Percentiles rank a stretch among this genome's conserved stretches.
Evolutionary conservation across 768 basidiomycete species (phyloP).

Genomic region (Collybiopsis confluens): DNA sequence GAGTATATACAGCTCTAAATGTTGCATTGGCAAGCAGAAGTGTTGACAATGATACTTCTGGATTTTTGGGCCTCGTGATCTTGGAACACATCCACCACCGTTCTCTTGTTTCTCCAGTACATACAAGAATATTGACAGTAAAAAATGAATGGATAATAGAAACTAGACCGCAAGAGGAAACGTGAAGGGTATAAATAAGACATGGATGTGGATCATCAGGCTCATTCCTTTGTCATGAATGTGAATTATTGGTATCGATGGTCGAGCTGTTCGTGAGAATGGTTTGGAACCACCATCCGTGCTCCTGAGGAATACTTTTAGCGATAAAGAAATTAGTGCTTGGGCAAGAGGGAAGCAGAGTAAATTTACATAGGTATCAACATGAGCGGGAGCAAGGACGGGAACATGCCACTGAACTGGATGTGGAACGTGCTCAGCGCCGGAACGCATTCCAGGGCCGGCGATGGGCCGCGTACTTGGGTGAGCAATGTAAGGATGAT

Average conservation of each 20-base stretch:
- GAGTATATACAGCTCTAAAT: too few species aligned
- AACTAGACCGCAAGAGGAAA: too few species aligned
- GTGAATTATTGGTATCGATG: conserved; percentile 5
- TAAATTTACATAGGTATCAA: conserved; percentile 63
- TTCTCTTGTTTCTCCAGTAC: too few species aligned
- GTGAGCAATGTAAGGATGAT: conserved; percentile 39
- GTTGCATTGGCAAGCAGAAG: too few species aligned
- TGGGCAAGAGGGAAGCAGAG: conserved; percentile 1
- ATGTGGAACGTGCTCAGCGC: conserved; percentile 43
- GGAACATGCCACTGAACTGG: conserved; percentile 49
- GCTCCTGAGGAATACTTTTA: conserved; percentile 28
- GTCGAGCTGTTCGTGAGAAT: conserved; percentile 23
- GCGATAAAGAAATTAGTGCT: conserved; percentile 13
- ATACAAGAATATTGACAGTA: too few species aligned
- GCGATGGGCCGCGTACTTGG: conserved; percentile 35
- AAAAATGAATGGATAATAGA: too few species aligned
- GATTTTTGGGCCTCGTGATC: too few species aligned
- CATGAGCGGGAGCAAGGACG: conserved; percentile 41
- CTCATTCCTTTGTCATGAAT: too few species aligned
- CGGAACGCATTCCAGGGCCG: conserved; percentile 44
- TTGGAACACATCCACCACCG: too few species aligned
- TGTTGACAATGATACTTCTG: too few species aligned
- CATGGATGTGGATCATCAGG: too few species aligned
- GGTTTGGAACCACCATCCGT: conserved; percentile 32
- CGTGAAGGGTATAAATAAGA: not conserved